Percentiles rank a stretch among this genome's conserved stretches.
These are phyloP conservation scores for Penicillium sp. DNA, from an alignment of 2,329 filamentous ascomycete species.

Conservation along the genomic window DNA sequence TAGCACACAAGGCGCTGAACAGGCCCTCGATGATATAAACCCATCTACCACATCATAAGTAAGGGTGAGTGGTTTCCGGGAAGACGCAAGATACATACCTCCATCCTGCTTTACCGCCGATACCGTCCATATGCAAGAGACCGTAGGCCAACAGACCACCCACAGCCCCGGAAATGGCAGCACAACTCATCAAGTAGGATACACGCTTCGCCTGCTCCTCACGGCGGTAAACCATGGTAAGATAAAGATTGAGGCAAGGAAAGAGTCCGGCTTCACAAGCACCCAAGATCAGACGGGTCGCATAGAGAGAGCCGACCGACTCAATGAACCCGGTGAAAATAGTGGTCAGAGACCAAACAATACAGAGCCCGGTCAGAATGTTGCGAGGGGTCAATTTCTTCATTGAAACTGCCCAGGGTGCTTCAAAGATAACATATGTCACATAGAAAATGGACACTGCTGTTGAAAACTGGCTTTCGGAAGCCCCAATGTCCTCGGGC, in stretches of 20 bases:
- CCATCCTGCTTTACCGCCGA: slow-evolving; percentile 48
- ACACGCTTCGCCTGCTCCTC: slow-evolving; percentile 43
- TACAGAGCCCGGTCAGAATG: slow-evolving; percentile 39
- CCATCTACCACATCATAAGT: slow-evolving; percentile 30
- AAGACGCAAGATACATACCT: slow-evolving; percentile 31
- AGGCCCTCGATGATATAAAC: slow-evolving; percentile 52
- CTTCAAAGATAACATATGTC: slow-evolving; percentile 51
- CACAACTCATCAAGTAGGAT: slow-evolving; percentile 41
- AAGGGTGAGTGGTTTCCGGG: neutral
- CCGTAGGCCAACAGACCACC: slow-evolving; percentile 42
- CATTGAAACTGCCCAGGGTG: slow-evolving; percentile 47
- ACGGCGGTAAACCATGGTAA: slow-evolving; percentile 42
- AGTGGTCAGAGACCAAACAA: slow-evolving; percentile 50
- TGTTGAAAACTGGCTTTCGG: slow-evolving; percentile 44
- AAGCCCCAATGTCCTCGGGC: slow-evolving; percentile 45
- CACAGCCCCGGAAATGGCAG: slow-evolving; percentile 41
- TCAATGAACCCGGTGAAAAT: slow-evolving; percentile 49
- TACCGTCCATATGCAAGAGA: slow-evolving; percentile 45
- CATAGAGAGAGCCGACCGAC: slow-evolving; percentile 43
- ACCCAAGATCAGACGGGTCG: slow-evolving; percentile 40
- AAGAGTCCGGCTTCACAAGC: slow-evolving; percentile 41
- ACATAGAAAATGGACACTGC: slow-evolving; percentile 53
- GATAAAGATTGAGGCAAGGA: slow-evolving; percentile 40
- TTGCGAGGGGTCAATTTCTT: slow-evolving; percentile 48
- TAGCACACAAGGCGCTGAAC: slow-evolving; percentile 43